Conservation (phyloP, 176 grass and related monocot species). For the Saccharum spontaneum region DNA sequence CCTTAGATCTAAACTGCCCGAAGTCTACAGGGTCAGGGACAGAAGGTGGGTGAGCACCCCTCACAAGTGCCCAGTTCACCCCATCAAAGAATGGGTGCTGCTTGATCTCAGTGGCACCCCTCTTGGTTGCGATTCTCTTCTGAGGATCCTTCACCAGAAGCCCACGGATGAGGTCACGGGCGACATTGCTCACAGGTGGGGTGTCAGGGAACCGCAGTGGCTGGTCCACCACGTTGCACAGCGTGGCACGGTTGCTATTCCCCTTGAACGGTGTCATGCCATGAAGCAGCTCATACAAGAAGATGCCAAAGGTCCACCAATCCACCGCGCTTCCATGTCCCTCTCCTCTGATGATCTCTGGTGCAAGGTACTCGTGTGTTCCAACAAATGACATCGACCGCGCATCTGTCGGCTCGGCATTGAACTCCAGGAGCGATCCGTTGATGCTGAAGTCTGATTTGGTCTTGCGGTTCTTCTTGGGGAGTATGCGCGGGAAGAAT, state of each 20-base stretch:
- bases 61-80: conserved; percentile 68
- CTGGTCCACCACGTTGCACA: conserved; percentile 64
- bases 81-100: conserved; percentile 75
- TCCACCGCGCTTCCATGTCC: conserved; percentile 64
- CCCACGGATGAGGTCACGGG: conserved; percentile 61
- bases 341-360: conserved; percentile 55
- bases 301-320: conserved; percentile 83
- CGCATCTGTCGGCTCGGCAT: conserved; percentile 61
- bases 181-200: conserved; percentile 46
- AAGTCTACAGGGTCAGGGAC: conserved; percentile 68
- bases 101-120: conserved; percentile 68
- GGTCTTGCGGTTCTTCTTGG: conserved; percentile 59
- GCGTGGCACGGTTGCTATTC: conserved; percentile 54
- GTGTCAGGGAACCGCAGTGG: conserved; percentile 57
- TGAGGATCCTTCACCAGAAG: conserved; percentile 61
- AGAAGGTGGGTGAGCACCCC: conserved; percentile 58
- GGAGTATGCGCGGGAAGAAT: conserved; percentile 53
- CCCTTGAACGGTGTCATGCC: conserved; percentile 70
- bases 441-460: conserved; percentile 56
- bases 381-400: conserved; percentile 71
- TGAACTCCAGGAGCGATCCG: conserved; percentile 53
- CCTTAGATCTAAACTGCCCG: conserved; percentile 47
- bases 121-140: conserved; percentile 57
- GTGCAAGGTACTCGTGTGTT: conserved; percentile 73
- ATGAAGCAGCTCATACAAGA: conserved; percentile 63